phyloP scores from a whole-genome alignment of 2,329 filamentous ascomycete species.

The Hypoxylon sp. region DNA sequence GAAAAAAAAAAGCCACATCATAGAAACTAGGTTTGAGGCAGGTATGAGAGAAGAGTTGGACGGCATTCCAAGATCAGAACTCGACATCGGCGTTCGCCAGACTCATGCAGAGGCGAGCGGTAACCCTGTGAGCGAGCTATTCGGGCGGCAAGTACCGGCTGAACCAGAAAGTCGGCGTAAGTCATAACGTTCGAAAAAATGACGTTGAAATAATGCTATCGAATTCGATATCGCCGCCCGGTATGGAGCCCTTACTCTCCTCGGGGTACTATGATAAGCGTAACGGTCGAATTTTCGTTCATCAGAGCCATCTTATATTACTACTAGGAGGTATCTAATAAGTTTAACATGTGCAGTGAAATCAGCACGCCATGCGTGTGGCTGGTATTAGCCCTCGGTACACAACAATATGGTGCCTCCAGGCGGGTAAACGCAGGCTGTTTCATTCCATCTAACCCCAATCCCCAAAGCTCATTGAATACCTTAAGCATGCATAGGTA shows the following conservation, averaged over 20 bases:
- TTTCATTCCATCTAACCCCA: not conserved
- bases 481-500: not conserved
- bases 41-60: not conserved
- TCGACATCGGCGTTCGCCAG: not conserved
- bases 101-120: not conserved
- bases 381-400: conserved; percentile 5
- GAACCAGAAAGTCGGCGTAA: not conserved
- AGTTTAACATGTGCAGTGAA: not conserved
- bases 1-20: not conserved
- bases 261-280: not conserved
- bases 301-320: conserved; percentile 11
- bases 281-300: not conserved
- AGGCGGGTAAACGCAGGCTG: not conserved
- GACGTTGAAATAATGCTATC: not conserved
- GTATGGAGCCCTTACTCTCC: too few species aligned
- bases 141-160: not conserved
- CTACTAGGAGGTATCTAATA: conserved; percentile 6
- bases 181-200: not conserved
- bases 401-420: not conserved
- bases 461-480: conserved; percentile 8
- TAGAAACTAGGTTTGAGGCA: not conserved
- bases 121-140: not conserved
- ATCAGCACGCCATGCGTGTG: not conserved
- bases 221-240: not conserved
- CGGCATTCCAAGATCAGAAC: not conserved